Conservation (phyloP, 345 rosid species). For the Aegle marmelos region DNA sequence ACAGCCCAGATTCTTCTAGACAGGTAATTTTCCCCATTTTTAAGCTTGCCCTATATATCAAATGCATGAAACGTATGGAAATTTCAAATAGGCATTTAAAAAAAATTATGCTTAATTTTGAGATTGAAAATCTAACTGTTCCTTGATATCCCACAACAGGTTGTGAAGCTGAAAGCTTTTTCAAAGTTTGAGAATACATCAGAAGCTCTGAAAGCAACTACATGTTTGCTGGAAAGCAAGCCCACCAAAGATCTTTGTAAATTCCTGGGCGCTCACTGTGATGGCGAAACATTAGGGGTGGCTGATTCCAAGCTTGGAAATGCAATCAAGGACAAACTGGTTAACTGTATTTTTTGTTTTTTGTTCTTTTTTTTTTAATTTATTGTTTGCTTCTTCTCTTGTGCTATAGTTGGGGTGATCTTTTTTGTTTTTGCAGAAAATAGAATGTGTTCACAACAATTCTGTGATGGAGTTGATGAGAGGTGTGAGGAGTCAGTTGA, state of each 20-base stretch:
- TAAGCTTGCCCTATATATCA: not conserved
- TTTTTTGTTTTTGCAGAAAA: conserved; percentile 52
- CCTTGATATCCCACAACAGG: conserved; percentile 26
- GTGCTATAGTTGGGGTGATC: conserved; percentile 9
- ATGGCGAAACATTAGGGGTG: conserved; percentile 65
- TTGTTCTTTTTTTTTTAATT: not conserved
- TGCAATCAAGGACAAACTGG: conserved; percentile 86
- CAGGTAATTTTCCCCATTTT: conserved; percentile 34
- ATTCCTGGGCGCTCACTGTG: conserved; percentile 67
- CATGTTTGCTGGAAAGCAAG: conserved; percentile 65
- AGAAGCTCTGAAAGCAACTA: conserved; percentile 77
- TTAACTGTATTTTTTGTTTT: conserved; percentile 18
- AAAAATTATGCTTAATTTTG: not conserved
- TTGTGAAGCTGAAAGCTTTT: conserved; percentile 82
- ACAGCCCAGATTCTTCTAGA: conserved; percentile 52
- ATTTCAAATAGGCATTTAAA: not conserved
- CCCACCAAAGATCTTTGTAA: conserved; percentile 79
- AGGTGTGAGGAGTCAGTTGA: conserved; percentile 81
- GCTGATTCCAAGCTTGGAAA: conserved; percentile 96
- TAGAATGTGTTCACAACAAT: conserved; percentile 86
- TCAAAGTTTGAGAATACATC: conserved; percentile 86
- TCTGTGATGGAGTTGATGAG: conserved; percentile 90
- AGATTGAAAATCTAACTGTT: not conserved
- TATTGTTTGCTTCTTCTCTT: not conserved
- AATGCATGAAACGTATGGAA: not conserved